Base-by-base conservation (phyloP, 2,329 filamentous ascomycete genomes). In the Chrysoporthe puriensis region DNA sequence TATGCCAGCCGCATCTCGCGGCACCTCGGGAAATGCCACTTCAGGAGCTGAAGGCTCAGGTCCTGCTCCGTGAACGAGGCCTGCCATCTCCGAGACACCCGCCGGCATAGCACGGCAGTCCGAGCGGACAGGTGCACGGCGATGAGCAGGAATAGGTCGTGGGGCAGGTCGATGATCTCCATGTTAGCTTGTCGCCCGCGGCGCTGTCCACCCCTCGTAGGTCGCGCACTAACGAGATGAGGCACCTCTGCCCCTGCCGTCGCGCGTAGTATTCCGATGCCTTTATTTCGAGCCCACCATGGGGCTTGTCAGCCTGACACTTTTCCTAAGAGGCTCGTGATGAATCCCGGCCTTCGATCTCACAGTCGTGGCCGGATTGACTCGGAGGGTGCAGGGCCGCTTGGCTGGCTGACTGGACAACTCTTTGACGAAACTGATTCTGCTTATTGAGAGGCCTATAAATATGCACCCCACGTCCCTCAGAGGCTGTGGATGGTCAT, bases 81-180 rank as follows among this genome's bases (percentile, higher is more conserved):
- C 46, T 80, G 74, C 80, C 86, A 87, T 11, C 75, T 73, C 50
- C 77, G 80, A 21, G 82, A 87, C 46, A 89, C 83, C 32, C 80
- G 80, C 62, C 85, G 86, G 73, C 82, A 85, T 60, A 80, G 77
- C 18, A 89, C 73, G 63, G 82, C 76, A 70, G 88, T 86, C 21
- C 73, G 76, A 2, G 86, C 80, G 0, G 82, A 75, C 18, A 90
- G 78, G 70, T 84, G 74, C 2, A 73, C 77, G 46, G 85, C 68
- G 64, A 90, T 77, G 61, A 87, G 79, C 68, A 87, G 79, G 71
- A 90, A 88, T 59, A 90, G 74, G 63, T 88, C 86, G 71, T 82
- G 81, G n/a, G 87, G 87, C 50, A 90, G 78, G 18, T 80, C 76
- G 11, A 77, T 78, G 42, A 85, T 76, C 69, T 80, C 76, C 75